Evolutionary conservation across 1,139 yeast species (phyloP).

Genomic region (Candida pseudocylindracea): DNA sequence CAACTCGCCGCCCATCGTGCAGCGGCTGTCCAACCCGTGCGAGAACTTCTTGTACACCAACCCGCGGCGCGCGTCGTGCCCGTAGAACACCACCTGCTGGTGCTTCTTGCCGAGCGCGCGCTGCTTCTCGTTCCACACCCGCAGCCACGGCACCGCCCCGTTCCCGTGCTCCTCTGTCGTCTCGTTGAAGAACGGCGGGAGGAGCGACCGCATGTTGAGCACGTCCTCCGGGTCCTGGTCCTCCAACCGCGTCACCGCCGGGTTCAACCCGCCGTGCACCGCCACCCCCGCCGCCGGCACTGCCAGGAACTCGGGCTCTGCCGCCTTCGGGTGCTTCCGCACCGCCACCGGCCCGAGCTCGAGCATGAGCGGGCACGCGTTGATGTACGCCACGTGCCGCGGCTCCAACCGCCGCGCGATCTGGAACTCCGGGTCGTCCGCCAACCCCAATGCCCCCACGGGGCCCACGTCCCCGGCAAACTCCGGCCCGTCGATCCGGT

Average conservation of each 20-base stretch:
- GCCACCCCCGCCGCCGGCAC: slow-evolving; percentile 31
- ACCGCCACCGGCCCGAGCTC: slow-evolving; percentile 38
- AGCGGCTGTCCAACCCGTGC: slow-evolving; percentile 65
- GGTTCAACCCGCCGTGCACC: slow-evolving; percentile 58
- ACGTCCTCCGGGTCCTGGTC: slow-evolving; percentile 43
- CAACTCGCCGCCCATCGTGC: slow-evolving; percentile 53
- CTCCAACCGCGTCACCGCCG: slow-evolving; percentile 26
- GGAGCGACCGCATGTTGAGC: slow-evolving; percentile 35
- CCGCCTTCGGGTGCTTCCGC: slow-evolving; percentile 1
- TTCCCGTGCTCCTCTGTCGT: slow-evolving; percentile 28
- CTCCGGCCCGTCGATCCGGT: slow-evolving; percentile 18
- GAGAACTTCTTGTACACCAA: slow-evolving; percentile 41
- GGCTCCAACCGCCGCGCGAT: slow-evolving; percentile 39
- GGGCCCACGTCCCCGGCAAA: slow-evolving; percentile 2
- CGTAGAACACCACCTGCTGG: slow-evolving; percentile 43
- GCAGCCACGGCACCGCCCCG: slow-evolving; percentile 40
- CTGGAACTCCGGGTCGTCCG: slow-evolving; percentile 29
- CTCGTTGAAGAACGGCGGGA: slow-evolving; percentile 30
- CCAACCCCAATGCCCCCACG: background rate
- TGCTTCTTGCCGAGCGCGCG: slow-evolving; percentile 10
- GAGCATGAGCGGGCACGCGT: slow-evolving; percentile 39
- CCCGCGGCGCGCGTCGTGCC: slow-evolving; percentile 77
- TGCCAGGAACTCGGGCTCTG: no score
- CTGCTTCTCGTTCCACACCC: slow-evolving; percentile 33
- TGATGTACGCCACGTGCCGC: slow-evolving; percentile 34